Percentiles rank a stretch among this genome's conserved stretches.
Conservation (phyloP, 495 filamentous ascomycete species). For the Corynascus novoguineensis region DNA sequence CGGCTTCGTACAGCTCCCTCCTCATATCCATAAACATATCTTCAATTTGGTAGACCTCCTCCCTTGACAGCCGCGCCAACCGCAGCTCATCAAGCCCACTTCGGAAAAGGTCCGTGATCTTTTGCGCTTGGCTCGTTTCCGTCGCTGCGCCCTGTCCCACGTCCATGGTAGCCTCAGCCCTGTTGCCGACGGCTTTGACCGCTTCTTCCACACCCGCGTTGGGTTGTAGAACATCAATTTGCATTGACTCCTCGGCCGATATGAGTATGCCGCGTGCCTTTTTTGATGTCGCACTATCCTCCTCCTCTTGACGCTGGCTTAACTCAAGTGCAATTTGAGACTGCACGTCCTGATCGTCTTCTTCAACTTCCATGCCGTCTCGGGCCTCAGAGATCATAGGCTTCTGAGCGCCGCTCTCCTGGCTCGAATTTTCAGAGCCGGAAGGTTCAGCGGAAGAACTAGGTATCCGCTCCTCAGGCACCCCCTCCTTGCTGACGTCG, state of each 20-base stretch:
- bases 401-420: neutral
- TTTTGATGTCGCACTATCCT: conserved; percentile 1
- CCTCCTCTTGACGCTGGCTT: conserved; percentile 14
- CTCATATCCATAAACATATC: conserved; percentile 64
- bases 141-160: neutral
- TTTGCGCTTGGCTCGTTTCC: conserved; percentile 21
- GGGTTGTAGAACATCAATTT: conserved; percentile 3
- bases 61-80: conserved; percentile 43
- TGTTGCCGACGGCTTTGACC: neutral
- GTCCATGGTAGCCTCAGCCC: neutral
- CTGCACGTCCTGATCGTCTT: conserved; percentile 24
- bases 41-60: conserved; percentile 55
- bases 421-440: neutral
- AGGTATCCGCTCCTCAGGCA: conserved; percentile 1
- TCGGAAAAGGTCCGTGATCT: conserved; percentile 47
- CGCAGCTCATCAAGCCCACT: conserved; percentile 49
- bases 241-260: conserved; percentile 7
- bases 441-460: conserved; percentile 14
- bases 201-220: neutral
- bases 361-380: conserved; percentile 17
- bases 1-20: conserved; percentile 57
- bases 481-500: neutral
- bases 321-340: conserved; percentile 28
- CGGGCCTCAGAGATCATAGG: neutral
- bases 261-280: neutral